Percentiles rank a stretch among this genome's conserved stretches.
phyloP scores from a whole-genome alignment of 345 rosid species.

The Dimocarpus longan region DNA sequence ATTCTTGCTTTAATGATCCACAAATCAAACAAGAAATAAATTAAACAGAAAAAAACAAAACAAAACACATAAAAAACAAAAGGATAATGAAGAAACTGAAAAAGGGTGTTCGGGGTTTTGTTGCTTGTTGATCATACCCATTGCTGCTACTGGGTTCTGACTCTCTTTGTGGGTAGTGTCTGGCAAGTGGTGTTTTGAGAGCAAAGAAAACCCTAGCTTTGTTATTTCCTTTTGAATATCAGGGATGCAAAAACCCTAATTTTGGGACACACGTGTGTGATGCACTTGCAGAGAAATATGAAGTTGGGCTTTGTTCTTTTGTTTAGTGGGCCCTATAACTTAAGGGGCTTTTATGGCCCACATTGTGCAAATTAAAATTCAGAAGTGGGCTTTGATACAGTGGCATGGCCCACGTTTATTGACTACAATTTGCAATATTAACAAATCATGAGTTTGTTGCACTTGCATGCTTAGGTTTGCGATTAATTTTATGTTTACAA shows the following conservation, averaged over 20 bases:
- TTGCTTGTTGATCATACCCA: constrained; percentile 20
- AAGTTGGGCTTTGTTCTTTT: neutral
- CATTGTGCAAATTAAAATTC: neutral
- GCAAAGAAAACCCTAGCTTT: neutral
- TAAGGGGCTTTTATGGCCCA: neutral
- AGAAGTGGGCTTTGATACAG: neutral
- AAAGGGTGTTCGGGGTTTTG: no score
- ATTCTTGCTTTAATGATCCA: constrained; percentile 42
- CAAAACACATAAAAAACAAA: neutral
- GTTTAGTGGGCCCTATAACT: neutral
- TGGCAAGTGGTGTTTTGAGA: neutral
- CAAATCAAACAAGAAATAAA: neutral
- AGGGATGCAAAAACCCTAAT: constrained; percentile 26
- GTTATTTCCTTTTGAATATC: neutral
- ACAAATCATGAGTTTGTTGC: no score
- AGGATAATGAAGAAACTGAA: no score
- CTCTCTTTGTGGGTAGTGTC: neutral
- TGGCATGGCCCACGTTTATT: no score
- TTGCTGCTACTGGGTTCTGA: constrained; percentile 15
- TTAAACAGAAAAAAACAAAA: neutral
- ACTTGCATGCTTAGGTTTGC: no score
- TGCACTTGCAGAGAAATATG: neutral
- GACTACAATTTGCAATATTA: no score
- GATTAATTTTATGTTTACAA: no score
- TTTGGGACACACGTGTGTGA: neutral